phyloP scores from a whole-genome alignment of 2,329 filamentous ascomycete species.

The Pseudopithomyces maydicus region DNA sequence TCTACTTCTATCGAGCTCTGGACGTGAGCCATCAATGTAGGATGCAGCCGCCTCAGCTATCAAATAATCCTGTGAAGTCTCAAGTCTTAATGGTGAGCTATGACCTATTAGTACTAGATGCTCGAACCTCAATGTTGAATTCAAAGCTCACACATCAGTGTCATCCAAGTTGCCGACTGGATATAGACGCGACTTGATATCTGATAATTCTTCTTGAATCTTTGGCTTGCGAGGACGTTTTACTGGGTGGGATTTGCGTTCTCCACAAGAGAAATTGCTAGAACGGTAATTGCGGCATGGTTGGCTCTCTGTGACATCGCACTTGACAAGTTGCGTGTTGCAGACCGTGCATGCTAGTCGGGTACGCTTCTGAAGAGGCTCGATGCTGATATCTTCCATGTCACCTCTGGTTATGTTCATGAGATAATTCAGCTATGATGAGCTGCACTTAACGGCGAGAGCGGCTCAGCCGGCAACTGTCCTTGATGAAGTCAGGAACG shows the following conservation, averaged over 20 bases:
- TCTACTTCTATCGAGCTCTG: too few relatives aligned
- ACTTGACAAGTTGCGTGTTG: slow-evolving; percentile 53
- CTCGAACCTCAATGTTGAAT: not conserved
- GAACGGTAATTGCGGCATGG: slow-evolving; percentile 51
- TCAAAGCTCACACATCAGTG: not conserved
- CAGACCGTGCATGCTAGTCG: slow-evolving; percentile 52
- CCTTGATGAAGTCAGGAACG: not conserved
- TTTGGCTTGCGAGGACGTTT: slow-evolving; percentile 43
- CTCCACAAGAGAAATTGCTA: slow-evolving; percentile 46
- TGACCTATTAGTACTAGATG: not conserved
- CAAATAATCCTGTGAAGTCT: slow-evolving; percentile 11
- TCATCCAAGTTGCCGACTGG: slow-evolving; percentile 7
- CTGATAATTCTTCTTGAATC: slow-evolving; percentile 14
- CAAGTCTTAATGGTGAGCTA: slow-evolving; percentile 3
- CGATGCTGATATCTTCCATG: not conserved
- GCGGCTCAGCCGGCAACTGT: not conserved
- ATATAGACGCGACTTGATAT: not conserved
- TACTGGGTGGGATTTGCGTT: slow-evolving; percentile 50
- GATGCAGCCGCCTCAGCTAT: too few relatives aligned
- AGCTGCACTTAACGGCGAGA: not conserved
- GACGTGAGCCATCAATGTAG: too few relatives aligned
- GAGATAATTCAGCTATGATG: slow-evolving; percentile 1
- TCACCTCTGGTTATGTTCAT: not conserved
- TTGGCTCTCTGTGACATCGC: slow-evolving; percentile 52
- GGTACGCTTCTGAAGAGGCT: slow-evolving; percentile 37